Evolutionary conservation across 148 eudicot genomes (phyloP).

Genomic region (Amaranthus palmeri): DNA sequence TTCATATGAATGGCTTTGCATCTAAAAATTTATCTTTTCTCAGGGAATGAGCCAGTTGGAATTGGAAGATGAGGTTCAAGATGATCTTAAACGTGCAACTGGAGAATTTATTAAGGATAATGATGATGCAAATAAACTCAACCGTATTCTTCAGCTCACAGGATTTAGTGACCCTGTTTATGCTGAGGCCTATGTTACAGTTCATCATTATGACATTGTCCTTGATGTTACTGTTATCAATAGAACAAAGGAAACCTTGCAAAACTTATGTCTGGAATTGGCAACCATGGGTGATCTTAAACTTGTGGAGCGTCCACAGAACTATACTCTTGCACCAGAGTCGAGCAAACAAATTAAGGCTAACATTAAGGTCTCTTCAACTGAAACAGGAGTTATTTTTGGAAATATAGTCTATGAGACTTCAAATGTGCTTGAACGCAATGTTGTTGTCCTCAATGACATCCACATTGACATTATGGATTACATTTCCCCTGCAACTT

Average conservation of each 20-base stretch:
- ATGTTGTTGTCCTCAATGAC: conserved; percentile 94
- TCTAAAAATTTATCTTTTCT: conserved; percentile 6
- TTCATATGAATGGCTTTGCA: conserved; percentile 3
- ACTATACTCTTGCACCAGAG: conserved; percentile 89
- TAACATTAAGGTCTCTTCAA: conserved; percentile 91
- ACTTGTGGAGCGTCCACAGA: conserved; percentile 96
- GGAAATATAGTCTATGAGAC: conserved; percentile 94
- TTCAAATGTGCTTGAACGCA: conserved; percentile 88
- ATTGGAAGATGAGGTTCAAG: conserved; percentile 95
- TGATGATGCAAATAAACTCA: conserved; percentile 81
- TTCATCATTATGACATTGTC: conserved; percentile 96
- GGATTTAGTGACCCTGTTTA: conserved; percentile 96
- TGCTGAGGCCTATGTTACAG: conserved; percentile 98
- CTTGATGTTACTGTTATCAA: conserved; percentile 94
- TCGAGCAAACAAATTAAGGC: conserved; percentile 95
- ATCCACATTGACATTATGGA: conserved; percentile 99
- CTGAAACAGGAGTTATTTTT: conserved; percentile 92
- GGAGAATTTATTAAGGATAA: conserved; percentile 82
- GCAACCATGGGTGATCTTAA: conserved; percentile 98
- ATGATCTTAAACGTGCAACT: conserved; percentile 93
- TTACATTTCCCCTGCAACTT: conserved; percentile 89
- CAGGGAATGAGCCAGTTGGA: conserved; percentile 99
- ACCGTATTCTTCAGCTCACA: conserved; percentile 91
- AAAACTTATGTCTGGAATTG: conserved; percentile 90
- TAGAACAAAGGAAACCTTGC: conserved; percentile 89